These are phyloP conservation scores for Whalleya microplaca DNA, from an alignment of 2,329 filamentous ascomycete species.

Conservation along the genomic window DNA sequence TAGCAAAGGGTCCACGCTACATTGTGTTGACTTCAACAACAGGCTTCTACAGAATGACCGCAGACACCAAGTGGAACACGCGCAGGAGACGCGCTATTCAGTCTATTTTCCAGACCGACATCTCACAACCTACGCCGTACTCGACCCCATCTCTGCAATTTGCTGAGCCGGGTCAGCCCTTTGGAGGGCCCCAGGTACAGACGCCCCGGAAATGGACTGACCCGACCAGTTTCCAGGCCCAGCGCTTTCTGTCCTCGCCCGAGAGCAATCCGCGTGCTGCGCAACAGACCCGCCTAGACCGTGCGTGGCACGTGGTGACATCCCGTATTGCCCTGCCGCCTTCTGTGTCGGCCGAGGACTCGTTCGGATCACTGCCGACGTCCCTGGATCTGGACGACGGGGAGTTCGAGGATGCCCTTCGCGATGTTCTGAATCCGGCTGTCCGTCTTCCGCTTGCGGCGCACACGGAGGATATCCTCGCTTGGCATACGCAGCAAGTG, in stretches of 20 bases:
- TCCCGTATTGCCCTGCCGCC: conserved; percentile 58
- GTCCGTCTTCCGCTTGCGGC: conserved; percentile 51
- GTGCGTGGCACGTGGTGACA: conserved; percentile 66
- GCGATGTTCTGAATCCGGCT: conserved; percentile 55
- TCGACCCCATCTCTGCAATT: conserved; percentile 44
- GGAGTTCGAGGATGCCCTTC: conserved; percentile 56
- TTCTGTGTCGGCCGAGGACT: conserved; percentile 59
- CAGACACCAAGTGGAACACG: conserved; percentile 48
- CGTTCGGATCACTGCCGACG: conserved; percentile 53
- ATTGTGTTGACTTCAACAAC: conserved; percentile 2
- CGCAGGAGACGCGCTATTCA: conserved; percentile 56
- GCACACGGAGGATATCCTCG: conserved; percentile 59
- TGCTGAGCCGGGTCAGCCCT: conserved; percentile 48
- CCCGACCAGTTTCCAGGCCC: conserved; percentile 27
- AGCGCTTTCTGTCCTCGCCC: conserved; percentile 25
- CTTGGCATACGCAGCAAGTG: conserved; percentile 65
- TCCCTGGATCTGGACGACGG: conserved; percentile 43
- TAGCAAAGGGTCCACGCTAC: conserved; percentile 3
- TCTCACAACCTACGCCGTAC: conserved; percentile 53
- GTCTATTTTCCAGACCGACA: conserved; percentile 59
- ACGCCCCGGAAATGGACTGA: conserved; percentile 28
- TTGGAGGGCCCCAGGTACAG: conserved; percentile 45
- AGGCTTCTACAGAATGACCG: conserved; percentile 28
- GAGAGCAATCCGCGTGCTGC: conserved; percentile 38
- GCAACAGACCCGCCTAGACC: conserved; percentile 62